These are phyloP conservation scores for Tolypocladium inflatum DNA, from an alignment of 2,329 filamentous ascomycete species.

Conservation along the genomic window DNA sequence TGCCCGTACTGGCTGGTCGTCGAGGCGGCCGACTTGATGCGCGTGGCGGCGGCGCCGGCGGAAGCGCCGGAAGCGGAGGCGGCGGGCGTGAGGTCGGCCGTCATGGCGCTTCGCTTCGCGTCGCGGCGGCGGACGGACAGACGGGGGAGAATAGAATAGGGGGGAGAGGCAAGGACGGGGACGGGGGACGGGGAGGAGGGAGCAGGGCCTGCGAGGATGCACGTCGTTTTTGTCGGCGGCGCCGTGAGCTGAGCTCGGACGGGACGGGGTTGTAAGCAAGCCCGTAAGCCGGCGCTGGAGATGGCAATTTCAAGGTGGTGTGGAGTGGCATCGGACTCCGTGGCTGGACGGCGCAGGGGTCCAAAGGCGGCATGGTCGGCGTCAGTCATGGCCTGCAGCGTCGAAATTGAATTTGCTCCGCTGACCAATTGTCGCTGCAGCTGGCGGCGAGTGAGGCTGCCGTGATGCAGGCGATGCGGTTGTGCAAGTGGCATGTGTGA, in stretches of 20 bases:
- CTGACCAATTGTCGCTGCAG: neutral
- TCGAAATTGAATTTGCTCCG: neutral
- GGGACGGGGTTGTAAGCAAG: neutral
- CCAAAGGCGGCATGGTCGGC: neutral
- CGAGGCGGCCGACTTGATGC: conserved; percentile 19
- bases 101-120: conserved; percentile 9
- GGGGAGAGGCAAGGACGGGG: neutral
- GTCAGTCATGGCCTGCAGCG: neutral
- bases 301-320: neutral
- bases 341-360: neutral
- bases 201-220: neutral
- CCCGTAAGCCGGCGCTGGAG: neutral
- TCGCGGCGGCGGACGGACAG: neutral
- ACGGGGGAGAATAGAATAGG: too few species aligned
- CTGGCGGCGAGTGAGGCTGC: too few species aligned
- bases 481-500: too few species aligned
- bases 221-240: neutral
- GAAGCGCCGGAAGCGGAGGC: conserved; percentile 10
- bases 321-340: neutral
- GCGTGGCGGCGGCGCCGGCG: conserved; percentile 15
- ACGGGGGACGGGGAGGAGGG: neutral
- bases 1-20: conserved; percentile 21
- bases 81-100: conserved; percentile 8
- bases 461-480: too few species aligned
- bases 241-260: neutral